phyloP scores from a whole-genome alignment of 306 rosid species.

The Benincasa hispida region DNA sequence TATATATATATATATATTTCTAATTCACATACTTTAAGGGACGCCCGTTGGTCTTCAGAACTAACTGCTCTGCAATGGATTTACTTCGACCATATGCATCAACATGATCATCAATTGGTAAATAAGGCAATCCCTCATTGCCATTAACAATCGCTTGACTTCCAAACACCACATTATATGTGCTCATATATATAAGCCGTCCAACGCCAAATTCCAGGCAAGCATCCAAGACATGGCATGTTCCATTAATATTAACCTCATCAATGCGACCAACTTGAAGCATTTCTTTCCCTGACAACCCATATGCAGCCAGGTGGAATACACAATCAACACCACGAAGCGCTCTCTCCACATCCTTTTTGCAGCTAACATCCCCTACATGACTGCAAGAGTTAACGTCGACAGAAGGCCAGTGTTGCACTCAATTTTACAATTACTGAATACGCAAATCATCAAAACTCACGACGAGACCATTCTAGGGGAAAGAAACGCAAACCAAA shows the following conservation, averaged over 20 bases:
- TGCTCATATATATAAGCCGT: conserved; percentile 83
- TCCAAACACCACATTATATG: conserved; percentile 73
- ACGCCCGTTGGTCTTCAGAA: conserved; percentile 66
- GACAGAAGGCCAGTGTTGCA: neutral
- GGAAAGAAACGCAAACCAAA: neutral
- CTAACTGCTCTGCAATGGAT: conserved; percentile 86
- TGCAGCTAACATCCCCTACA: conserved; percentile 52
- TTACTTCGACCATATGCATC: conserved; percentile 79
- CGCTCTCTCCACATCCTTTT: conserved; percentile 57
- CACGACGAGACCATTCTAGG: neutral
- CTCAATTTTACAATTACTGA: neutral
- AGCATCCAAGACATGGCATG: conserved; percentile 63
- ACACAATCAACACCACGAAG: conserved; percentile 68
- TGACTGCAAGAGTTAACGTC: conserved; percentile 5
- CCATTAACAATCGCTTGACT: conserved; percentile 65
- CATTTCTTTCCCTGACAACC: conserved; percentile 94
- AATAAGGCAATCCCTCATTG: conserved; percentile 59
- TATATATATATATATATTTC: neutral
- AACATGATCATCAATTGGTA: conserved; percentile 58
- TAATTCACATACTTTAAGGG: conserved; percentile 32
- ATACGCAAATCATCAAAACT: neutral
- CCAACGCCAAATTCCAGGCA: conserved; percentile 47
- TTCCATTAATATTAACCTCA: conserved; percentile 69
- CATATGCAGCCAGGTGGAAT: conserved; percentile 76
- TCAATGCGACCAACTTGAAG: conserved; percentile 72